Evolutionary conservation across 2,329 filamentous ascomycete genomes (phyloP).

Genomic region (Fusarium nurragi): DNA sequence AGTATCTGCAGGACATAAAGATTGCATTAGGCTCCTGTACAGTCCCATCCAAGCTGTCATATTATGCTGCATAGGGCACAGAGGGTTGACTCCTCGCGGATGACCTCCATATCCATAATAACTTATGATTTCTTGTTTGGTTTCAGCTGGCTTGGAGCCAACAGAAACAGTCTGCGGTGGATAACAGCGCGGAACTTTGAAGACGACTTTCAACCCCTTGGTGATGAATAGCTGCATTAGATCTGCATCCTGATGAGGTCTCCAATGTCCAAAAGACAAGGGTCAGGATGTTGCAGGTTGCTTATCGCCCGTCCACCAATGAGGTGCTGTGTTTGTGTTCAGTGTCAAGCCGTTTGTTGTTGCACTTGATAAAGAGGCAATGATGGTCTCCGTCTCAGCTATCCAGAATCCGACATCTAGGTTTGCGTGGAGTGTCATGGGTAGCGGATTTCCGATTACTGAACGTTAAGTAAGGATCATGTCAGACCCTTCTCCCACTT

Average conservation of each 20-base stretch:
- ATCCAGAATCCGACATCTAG: conserved; percentile 8
- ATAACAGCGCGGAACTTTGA: conserved; percentile 8
- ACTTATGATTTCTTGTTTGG: not conserved
- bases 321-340: not conserved
- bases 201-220: conserved; percentile 12
- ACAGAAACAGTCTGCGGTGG: not conserved
- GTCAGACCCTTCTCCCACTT: conserved; percentile 7
- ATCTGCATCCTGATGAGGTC: conserved; percentile 17
- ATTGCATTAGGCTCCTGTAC: conserved; percentile 32
- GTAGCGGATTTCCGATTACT: conserved; percentile 25
- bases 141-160: conserved; percentile 11
- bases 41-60: conserved; percentile 8
- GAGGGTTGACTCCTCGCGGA: not conserved
- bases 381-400: conserved; percentile 12
- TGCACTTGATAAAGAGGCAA: not conserved
- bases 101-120: conserved; percentile 7
- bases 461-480: conserved; percentile 18
- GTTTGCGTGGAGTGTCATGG: conserved; percentile 12
- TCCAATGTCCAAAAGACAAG: conserved; percentile 7
- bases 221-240: conserved; percentile 26
- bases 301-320: conserved; percentile 11
- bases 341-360: not conserved
- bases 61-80: conserved; percentile 9
- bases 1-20: conserved; percentile 37
- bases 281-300: not conserved